Percentiles rank a stretch among this genome's conserved stretches.
Conservation (phyloP, 192 early-diverging fungal genomes). For the Dissophora globulifera region DNA sequence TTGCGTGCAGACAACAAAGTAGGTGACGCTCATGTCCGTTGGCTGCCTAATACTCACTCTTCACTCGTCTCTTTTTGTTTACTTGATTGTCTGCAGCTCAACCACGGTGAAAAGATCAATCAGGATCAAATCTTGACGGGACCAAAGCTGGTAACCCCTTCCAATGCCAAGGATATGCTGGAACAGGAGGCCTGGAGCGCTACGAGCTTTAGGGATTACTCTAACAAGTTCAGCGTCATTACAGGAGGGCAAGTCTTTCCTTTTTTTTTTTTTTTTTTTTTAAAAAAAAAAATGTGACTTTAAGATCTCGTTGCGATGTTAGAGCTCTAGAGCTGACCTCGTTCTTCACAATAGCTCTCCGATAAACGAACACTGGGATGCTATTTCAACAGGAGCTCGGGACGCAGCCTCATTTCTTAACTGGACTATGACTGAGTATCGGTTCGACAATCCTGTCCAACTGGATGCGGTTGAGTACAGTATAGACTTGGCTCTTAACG, state of each 20-base stretch:
- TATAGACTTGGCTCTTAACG: constrained; percentile 24
- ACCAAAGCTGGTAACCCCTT: constrained; percentile 25
- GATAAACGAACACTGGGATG: constrained; percentile 34
- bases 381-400: constrained; percentile 29
- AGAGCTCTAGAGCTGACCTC: no score
- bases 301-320: no score
- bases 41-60: no score
- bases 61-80: not conserved
- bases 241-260: constrained; percentile 41
- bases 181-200: constrained; percentile 27
- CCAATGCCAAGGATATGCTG: constrained; percentile 27
- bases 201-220: not conserved
- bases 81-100: constrained; percentile 17
- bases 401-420: constrained; percentile 32
- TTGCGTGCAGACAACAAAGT: not conserved
- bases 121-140: constrained; percentile 28
- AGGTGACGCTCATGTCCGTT: no score
- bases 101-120: constrained; percentile 19
- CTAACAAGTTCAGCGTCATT: constrained; percentile 19
- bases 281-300: no score
- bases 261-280: no score
- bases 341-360: constrained; percentile 1
- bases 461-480: constrained; percentile 15
- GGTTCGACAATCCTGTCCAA: constrained; percentile 25
- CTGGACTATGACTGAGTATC: constrained; percentile 50